A percentile compares a stretch with the other conserved stretches of the same genome.
These are phyloP conservation scores for Leucosporidium scottii DNA, from an alignment of 768 basidiomycete species.

Conservation along the genomic window DNA sequence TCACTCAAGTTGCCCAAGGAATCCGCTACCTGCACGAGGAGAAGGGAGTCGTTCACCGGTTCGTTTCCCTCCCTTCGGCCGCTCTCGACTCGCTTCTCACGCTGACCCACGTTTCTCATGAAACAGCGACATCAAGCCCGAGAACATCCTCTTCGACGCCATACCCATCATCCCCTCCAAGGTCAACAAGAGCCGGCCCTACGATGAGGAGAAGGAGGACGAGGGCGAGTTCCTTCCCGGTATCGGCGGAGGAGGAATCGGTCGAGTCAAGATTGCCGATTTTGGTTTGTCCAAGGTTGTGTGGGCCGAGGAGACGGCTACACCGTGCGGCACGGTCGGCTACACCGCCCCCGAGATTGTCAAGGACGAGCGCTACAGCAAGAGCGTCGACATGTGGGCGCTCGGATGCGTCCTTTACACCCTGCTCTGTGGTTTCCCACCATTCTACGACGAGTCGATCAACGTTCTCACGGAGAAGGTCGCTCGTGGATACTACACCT, in stretches of 20 bases:
- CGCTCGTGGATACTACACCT: conserved; percentile 92
- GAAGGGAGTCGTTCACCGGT: conserved; percentile 92
- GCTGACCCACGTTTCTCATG: neutral
- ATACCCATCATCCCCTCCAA: conserved; percentile 87
- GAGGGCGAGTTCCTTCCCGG: conserved; percentile 92
- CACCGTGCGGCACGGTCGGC: conserved; percentile 98
- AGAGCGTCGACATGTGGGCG: conserved; percentile 99
- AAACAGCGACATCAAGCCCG: conserved; percentile 86
- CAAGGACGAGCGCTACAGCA: conserved; percentile 93
- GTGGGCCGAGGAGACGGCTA: conserved; percentile 99
- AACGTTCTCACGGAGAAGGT: conserved; percentile 97
- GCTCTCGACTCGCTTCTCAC: neutral
- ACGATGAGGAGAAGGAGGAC: conserved; percentile 97
- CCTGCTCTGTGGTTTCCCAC: conserved; percentile 80
- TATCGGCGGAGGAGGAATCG: conserved; percentile 92
- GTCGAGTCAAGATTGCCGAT: conserved; percentile 96
- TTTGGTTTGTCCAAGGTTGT: conserved; percentile 96
- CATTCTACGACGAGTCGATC: conserved; percentile 99
- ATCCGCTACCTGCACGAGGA: conserved; percentile 96
- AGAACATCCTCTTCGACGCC: conserved; percentile 86
- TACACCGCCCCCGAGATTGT: conserved; percentile 99
- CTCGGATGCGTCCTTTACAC: conserved; percentile 99
- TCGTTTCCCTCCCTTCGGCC: conserved; percentile 15
- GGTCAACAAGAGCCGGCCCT: conserved; percentile 65
- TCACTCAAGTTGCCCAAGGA: conserved; percentile 70